Evolutionary conservation across 2,329 filamentous ascomycete species (phyloP).

Genomic region (Thielaviopsis ethacetica): DNA sequence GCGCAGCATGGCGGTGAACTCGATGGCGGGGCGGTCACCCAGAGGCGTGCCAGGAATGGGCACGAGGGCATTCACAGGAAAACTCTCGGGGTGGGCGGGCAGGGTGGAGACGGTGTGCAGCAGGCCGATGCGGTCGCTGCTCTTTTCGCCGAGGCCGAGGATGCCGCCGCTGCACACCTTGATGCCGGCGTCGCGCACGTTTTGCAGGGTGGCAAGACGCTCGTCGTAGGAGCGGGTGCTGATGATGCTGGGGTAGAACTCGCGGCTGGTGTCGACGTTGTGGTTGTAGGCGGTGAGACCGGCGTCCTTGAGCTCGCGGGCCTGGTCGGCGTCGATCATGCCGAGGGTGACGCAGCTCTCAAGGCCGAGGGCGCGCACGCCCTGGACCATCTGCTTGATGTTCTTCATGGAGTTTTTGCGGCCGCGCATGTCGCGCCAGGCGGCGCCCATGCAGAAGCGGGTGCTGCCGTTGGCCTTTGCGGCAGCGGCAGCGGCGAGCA

Average conservation of each 20-base stretch:
- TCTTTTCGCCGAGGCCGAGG: slow-evolving; percentile 64
- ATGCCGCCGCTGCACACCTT: slow-evolving; percentile 87
- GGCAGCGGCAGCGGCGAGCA: slow-evolving; percentile 59
- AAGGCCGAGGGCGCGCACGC: slow-evolving; percentile 69
- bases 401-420: slow-evolving; percentile 71
- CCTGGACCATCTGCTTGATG: slow-evolving; percentile 71
- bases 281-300: slow-evolving; percentile 88
- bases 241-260: slow-evolving; percentile 78
- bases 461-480: slow-evolving; percentile 76
- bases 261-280: slow-evolving; percentile 79
- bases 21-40: slow-evolving; percentile 54
- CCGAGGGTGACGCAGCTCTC: slow-evolving; percentile 86
- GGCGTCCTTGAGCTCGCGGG: slow-evolving; percentile 64
- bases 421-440: slow-evolving; percentile 87
- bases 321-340: slow-evolving; percentile 75
- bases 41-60: slow-evolving; percentile 82
- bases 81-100: slow-evolving; percentile 71
- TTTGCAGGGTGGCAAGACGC: slow-evolving; percentile 58
- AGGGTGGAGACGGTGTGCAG: slow-evolving; percentile 70
- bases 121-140: slow-evolving; percentile 65
- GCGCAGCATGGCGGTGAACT: slow-evolving; percentile 62
- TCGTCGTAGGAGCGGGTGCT: slow-evolving; percentile 79
- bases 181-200: slow-evolving; percentile 74
- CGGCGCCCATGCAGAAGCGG: slow-evolving; percentile 88
- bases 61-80: slow-evolving; percentile 81